A percentile compares a stretch with the other conserved stretches of the same genome.
phyloP scores from a whole-genome alignment of 352 stramenopile genomes.

The Halophytophthora batemanensis region DNA sequence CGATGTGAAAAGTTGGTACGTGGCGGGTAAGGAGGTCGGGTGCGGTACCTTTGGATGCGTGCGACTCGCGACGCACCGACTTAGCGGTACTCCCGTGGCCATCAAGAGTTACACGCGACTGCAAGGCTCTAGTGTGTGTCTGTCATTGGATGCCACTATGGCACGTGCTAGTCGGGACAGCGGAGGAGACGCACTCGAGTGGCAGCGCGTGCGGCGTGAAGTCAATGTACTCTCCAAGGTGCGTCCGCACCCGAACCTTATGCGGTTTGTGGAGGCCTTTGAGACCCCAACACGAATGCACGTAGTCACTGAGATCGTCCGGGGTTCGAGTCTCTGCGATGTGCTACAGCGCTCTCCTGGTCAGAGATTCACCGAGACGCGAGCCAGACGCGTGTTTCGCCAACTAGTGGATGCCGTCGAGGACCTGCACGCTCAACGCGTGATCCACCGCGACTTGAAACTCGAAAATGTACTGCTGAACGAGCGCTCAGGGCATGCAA shows the following conservation, averaged over 20 bases:
- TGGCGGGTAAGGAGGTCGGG: conserved; percentile 41
- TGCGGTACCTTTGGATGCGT: conserved; percentile 57
- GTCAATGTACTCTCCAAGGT: conserved; percentile 43
- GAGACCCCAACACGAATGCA: conserved; percentile 56
- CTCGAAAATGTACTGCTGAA: conserved; percentile 75
- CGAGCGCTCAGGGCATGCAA: conserved; percentile 18
- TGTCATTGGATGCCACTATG: conserved; percentile 4
- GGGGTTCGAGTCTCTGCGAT: conserved; percentile 42
- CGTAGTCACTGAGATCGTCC: conserved; percentile 49
- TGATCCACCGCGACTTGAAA: conserved; percentile 77
- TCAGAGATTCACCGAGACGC: conserved; percentile 32
- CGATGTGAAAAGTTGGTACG: conserved; percentile 35
- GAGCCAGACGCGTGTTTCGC: conserved; percentile 37
- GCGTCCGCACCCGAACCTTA: conserved; percentile 33
- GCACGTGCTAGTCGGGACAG: conserved; percentile 6
- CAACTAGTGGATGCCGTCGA: conserved; percentile 34
- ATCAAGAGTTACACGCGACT: conserved; percentile 67
- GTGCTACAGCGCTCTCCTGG: conserved; percentile 27
- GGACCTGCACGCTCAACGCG: conserved; percentile 44
- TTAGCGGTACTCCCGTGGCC: conserved; percentile 40
- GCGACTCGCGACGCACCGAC: conserved; percentile 34
- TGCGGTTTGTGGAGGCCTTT: conserved; percentile 58
- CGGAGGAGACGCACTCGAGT: conserved; percentile 39
- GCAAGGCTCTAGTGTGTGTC: conserved; percentile 33
- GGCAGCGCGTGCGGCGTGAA: conserved; percentile 59